Evolutionary conservation across 345 rosid species (phyloP), one percentile per base, ranked within the genome.

Genomic region (Moringa oleifera): DNA sequence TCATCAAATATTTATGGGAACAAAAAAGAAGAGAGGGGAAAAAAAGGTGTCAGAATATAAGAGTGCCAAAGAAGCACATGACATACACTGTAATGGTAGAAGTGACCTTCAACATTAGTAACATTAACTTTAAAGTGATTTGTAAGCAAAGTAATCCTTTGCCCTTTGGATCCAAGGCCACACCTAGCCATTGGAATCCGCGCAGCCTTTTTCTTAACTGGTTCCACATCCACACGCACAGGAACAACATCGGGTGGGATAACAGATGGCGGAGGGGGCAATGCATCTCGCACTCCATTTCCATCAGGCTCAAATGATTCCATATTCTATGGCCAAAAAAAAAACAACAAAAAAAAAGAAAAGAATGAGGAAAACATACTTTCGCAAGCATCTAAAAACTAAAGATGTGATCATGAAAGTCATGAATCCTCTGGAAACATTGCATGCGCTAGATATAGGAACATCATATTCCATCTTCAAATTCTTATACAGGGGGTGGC

Each of bases 121-220:
- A 88, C 79, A 55, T 82, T 79, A 18, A 90, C 98, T 73, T 76
- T 82, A 47, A 86, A 93, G 71, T 93, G 98, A 68, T 93, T 90
- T 0, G 96, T 93, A 4, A 78, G 75, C 20, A 93, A 46, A 22
- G 63, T 0, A 25, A 78, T 74, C 81, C 72, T 86, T 61, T 80
- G 84, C 41, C 97, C 96, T 67, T 69, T 88, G 18, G 85, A 23
- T 10, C 81, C 97, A 59, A 65, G 62, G 28, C 96, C 85, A 25
- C 79, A 82, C 62, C 98, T 77, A 23, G 87, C 80, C 60, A 85
- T 81, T 1, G 97, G 97, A 51, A 81, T 57, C 47, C 82, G 79
- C 0, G 16, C 47, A 19, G n/a, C 57, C 77, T 79, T 87, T 31
- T 77, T 87, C 60, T 77, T 84, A 17, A 46, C 71, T 4, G 71